phyloP scores from a whole-genome alignment of 257 asterid species.

The Solanum tacnaense region DNA sequence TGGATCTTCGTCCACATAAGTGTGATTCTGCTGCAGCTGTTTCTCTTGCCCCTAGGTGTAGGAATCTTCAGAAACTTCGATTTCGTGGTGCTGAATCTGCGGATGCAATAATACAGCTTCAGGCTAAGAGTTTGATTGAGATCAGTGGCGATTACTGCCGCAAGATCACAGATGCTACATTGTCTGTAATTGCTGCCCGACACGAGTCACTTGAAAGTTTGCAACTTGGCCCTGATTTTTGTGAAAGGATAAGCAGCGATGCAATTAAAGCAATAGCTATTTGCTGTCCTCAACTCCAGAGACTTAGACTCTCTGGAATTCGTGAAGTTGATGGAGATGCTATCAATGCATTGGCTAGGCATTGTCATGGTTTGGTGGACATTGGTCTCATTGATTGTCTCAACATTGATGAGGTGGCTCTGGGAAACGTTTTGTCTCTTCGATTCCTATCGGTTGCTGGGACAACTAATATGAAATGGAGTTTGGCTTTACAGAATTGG shows the following conservation, averaged over 20 bases:
- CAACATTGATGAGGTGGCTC: conserved; percentile 46
- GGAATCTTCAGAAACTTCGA: conserved; percentile 51
- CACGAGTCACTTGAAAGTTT: conserved; percentile 69
- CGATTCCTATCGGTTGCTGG: conserved; percentile 75
- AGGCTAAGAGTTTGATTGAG: conserved; percentile 49
- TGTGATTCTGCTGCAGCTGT: conserved; percentile 43
- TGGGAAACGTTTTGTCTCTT: conserved; percentile 49
- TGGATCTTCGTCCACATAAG: conserved; percentile 67
- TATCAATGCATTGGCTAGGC: conserved; percentile 57
- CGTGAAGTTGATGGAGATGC: conserved; percentile 61
- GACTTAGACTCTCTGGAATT: conserved; percentile 61
- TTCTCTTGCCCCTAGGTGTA: conserved; percentile 55
- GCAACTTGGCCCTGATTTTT: conserved; percentile 76
- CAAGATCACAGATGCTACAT: conserved; percentile 62
- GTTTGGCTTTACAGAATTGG: conserved; percentile 37
- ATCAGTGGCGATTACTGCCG: conserved; percentile 61
- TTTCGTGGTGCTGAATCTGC: conserved; percentile 77
- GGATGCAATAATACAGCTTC: conserved; percentile 51
- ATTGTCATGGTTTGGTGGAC: conserved; percentile 45
- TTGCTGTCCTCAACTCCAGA: conserved; percentile 53
- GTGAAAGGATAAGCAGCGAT: conserved; percentile 65
- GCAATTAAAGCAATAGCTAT: conserved; percentile 60
- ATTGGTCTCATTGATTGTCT: conserved; percentile 70
- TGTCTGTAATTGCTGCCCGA: conserved; percentile 62
- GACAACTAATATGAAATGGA: conserved; percentile 52